These are phyloP conservation scores for Kwoniella mangroviensis DNA, from an alignment of 768 basidiomycete species.

Conservation along the genomic window DNA sequence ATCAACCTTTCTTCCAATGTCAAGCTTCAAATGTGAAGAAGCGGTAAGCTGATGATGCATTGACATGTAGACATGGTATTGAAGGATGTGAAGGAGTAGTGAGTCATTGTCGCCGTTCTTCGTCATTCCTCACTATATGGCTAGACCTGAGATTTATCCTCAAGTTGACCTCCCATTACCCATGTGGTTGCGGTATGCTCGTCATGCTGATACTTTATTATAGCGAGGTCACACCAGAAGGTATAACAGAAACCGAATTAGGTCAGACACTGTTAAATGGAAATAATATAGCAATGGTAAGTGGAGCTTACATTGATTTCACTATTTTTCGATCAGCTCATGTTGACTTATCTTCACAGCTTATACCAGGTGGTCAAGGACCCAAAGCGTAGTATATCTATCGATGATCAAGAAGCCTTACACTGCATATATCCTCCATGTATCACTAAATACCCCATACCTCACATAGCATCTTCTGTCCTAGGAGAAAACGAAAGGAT, in stretches of 20 bases:
- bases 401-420: background rate
- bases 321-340: background rate
- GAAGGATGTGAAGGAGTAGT: constrained; percentile 97
- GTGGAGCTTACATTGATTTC: constrained; percentile 39
- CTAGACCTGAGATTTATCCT: too few species aligned
- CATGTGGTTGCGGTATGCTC: background rate
- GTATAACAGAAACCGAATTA: constrained; percentile 73
- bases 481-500: background rate
- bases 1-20: background rate
- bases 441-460: constrained; percentile 6
- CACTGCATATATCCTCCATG: constrained; percentile 10
- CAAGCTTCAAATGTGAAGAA: background rate
- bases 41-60: constrained; percentile 1
- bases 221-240: constrained; percentile 85
- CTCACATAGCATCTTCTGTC: too few species aligned
- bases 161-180: too few species aligned
- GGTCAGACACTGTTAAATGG: constrained; percentile 64
- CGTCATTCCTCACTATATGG: background rate
- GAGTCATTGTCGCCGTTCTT: constrained; percentile 53
- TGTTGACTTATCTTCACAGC: constrained; percentile 55
- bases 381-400: constrained; percentile 56
- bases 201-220: background rate
- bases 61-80: constrained; percentile 60
- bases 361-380: constrained; percentile 74
- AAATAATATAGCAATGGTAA: constrained; percentile 84